Base-by-base conservation (phyloP, 2,329 filamentous ascomycete species). In the Macrophomina phaseolina region DNA sequence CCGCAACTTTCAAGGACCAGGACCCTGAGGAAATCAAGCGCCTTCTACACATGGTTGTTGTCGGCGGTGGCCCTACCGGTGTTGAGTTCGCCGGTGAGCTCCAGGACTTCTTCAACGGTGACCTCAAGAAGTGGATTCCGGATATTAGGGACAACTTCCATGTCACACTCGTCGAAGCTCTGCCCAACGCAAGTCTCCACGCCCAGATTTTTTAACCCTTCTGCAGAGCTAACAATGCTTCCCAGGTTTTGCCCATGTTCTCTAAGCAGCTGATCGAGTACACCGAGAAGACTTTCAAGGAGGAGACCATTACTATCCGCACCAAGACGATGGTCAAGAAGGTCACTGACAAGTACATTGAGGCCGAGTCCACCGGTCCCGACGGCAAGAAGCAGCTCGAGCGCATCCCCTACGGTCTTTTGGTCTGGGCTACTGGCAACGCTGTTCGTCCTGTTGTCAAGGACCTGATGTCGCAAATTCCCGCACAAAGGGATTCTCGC, bases 271-370 rank as follows among this genome's bases (percentile, higher is more conserved):
- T 99, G 76, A 98, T 99, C 77, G 95, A 99, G 76, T 99, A 99
- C 86, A 99, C 95, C 73, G 95, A 99, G 84, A 94, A 94, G 81
- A 97, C 94, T 55, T 96, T 99, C 85, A 95, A 97, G 83, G 95
- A 99, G 84, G 95, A 99, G 82, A 94, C 93, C 78, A 99, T 99
- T 78, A 90, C 92, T 73, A 97, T 99, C 82, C 91, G 92, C 81
- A 97, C 95, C 74, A 98, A 98, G 88, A 98, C 95, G 71, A 96
- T 97, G 90, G 95, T 99, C 79, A 98, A 98, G 87, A 94, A 91
- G 69, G 95, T 99, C 68, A 97, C 93, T 38, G 90, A 95, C 75
- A 96, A 91, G 82, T 90, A 88, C 77, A 94, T 99, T 75, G 93
- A 98, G 83, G 95, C 94, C 71, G 92, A 97, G 80, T 88, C 89